Evolutionary conservation across 345 rosid species (phyloP), one percentile per base, ranked within the genome.

Genomic region (Ceriops zippeliana): DNA sequence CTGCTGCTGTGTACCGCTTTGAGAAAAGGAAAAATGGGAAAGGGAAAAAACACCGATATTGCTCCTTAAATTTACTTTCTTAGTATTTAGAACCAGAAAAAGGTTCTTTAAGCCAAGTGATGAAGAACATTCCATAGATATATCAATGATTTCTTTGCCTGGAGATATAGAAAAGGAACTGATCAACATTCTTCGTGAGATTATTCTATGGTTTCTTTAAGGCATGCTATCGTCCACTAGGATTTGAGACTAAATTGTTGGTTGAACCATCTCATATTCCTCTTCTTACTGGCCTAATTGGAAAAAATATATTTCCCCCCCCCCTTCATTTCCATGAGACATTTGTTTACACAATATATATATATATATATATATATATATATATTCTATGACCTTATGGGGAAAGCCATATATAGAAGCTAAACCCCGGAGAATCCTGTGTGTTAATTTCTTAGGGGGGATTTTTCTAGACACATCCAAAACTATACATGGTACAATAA

Each of bases 341-440:
- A 37, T 63, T 59, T 20, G 34, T 56, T 74, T 22, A 65, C 61
- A 71, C 28, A 24, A 24, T 24, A 24, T 24, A 24, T 24, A 24
- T 22, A 22, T 24, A 24, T 24, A 24, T 22, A 22, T 24, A 24
- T 24, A 24, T 24, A 24, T 24, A 24, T 24, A 24, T 24, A 24
- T 24, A 24, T 24, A 24, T 24, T 62, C 31, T 49, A 8, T 15
- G 8, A 49, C 76, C 65, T 74, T 35, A 69, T 60, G 5, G 57
- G 71, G 83, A 81, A 74, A 76, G 71, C 61, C 62, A 52, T 16
- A 27, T 27, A 32, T 17, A 35, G 5, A 37, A 54, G 60, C 21
- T 42, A 8, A 46, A 7, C 42, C 19, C 7, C 26, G 11, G 65
- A 62, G 76, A 73, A 73, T 62, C 73, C 75, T 66, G 73, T 61